Evolutionary conservation across 495 filamentous ascomycete genomes (phyloP).

Genomic region (Hypoxylon subgilvum): DNA sequence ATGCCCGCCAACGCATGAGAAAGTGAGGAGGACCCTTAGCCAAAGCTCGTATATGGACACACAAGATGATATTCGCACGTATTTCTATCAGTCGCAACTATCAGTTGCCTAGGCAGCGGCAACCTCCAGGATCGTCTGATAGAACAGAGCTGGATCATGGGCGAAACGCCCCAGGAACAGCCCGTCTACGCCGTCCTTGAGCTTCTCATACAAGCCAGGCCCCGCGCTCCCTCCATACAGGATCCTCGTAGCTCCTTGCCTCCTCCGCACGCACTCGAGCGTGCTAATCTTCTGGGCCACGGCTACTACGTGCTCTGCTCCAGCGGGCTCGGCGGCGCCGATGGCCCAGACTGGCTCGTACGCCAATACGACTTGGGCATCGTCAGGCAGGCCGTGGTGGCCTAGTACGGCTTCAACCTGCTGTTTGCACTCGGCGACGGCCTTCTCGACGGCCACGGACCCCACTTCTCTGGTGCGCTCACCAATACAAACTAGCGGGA

Average conservation of each 20-base stretch:
- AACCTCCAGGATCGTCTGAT: slow-evolving; percentile 72
- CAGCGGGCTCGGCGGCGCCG: slow-evolving; percentile 73
- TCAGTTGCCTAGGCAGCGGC: slow-evolving; percentile 38
- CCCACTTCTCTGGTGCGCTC: slow-evolving; percentile 54
- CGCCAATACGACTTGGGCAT: slow-evolving; percentile 75
- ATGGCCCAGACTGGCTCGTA: slow-evolving; percentile 95
- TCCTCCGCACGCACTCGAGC: slow-evolving; percentile 47
- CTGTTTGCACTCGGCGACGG: slow-evolving; percentile 66
- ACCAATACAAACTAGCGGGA: slow-evolving; percentile 81
- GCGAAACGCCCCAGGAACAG: slow-evolving; percentile 83
- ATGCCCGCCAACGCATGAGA: slow-evolving; percentile 4
- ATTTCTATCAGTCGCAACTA: background rate
- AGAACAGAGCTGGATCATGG: slow-evolving; percentile 72
- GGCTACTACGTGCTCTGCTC: slow-evolving; percentile 69
- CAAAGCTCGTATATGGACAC: slow-evolving; percentile 11
- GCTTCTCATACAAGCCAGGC: slow-evolving; percentile 69
- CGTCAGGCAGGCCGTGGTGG: slow-evolving; percentile 53
- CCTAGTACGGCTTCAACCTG: slow-evolving; percentile 68
- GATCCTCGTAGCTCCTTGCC: slow-evolving; percentile 63
- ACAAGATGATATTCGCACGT: background rate
- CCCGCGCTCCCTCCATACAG: slow-evolving; percentile 83
- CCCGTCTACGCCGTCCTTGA: slow-evolving; percentile 76
- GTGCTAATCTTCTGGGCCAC: slow-evolving; percentile 68
- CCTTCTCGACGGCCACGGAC: slow-evolving; percentile 56
- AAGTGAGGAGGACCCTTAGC: background rate